Evolutionary conservation across 495 filamentous ascomycete genomes (phyloP).

Genomic region (Aeminium ludgeri): DNA sequence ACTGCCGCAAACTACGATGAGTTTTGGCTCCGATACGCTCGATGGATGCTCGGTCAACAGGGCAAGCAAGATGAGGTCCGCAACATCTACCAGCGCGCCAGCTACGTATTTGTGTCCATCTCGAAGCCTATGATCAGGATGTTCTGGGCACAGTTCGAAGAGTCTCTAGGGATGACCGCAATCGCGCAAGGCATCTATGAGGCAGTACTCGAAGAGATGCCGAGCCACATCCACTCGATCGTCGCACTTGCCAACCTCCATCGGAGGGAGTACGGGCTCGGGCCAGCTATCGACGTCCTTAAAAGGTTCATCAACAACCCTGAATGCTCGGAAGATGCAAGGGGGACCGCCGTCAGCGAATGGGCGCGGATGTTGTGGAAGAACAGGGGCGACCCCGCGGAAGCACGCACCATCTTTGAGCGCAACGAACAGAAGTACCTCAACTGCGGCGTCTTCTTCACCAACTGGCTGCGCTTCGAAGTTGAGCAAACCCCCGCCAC

Average conservation of each 20-base stretch:
- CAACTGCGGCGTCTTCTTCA: slow-evolving; percentile 84
- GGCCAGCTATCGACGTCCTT: slow-evolving; percentile 74
- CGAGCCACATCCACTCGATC: slow-evolving; percentile 76
- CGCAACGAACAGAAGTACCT: slow-evolving; percentile 72
- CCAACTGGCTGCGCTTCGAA: slow-evolving; percentile 77
- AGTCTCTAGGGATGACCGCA: slow-evolving; percentile 56
- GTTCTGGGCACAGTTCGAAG: slow-evolving; percentile 90
- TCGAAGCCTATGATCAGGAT: slow-evolving; percentile 61
- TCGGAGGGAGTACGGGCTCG: slow-evolving; percentile 67
- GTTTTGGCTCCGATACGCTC: slow-evolving; percentile 93
- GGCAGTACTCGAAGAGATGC: slow-evolving; percentile 50
- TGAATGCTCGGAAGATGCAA: slow-evolving; percentile 57
- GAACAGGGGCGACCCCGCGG: slow-evolving; percentile 67
- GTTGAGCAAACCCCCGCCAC: slow-evolving; percentile 58
- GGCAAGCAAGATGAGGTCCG: slow-evolving; percentile 82
- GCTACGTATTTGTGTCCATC: slow-evolving; percentile 71
- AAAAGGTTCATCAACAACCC: slow-evolving; percentile 61
- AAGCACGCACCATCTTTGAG: slow-evolving; percentile 71
- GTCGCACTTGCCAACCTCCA: slow-evolving; percentile 75
- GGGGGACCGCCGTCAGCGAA: slow-evolving; percentile 72
- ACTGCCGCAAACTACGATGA: slow-evolving; percentile 91
- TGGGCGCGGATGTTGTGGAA: slow-evolving; percentile 87
- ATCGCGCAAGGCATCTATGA: slow-evolving; percentile 70
- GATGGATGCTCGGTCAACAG: slow-evolving; percentile 80
- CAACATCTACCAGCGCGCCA: slow-evolving; percentile 80